Percentiles rank a stretch among this genome's conserved stretches.
Evolutionary conservation across 495 filamentous ascomycete species (phyloP).

Genomic region (Articulospora tetracladia): DNA sequence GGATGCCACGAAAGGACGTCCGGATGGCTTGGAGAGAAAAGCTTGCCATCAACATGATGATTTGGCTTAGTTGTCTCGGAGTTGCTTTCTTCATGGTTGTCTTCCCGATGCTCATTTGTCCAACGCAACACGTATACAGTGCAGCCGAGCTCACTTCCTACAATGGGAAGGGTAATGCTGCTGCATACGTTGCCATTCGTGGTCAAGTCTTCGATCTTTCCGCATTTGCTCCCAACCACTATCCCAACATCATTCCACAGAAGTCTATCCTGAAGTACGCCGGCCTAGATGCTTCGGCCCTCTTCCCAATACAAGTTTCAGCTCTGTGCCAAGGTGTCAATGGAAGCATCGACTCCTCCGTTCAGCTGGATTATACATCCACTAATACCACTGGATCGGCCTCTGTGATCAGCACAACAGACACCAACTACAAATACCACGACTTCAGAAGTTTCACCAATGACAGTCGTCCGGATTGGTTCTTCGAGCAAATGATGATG

Average conservation of each 20-base stretch:
- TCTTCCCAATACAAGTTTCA: conserved; percentile 95
- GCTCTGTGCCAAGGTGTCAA: conserved; percentile 78
- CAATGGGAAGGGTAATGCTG: conserved; percentile 63
- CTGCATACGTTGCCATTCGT: conserved; percentile 74
- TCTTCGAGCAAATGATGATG: conserved; percentile 74
- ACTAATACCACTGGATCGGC: conserved; percentile 70
- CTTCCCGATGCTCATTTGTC: conserved; percentile 87
- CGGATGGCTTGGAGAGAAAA: conserved; percentile 95
- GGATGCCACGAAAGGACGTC: conserved; percentile 92
- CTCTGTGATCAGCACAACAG: conserved; percentile 58
- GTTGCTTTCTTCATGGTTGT: conserved; percentile 84
- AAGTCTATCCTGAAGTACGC: conserved; percentile 72
- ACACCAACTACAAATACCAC: conserved; percentile 77
- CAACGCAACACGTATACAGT: conserved; percentile 83
- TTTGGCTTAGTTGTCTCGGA: conserved; percentile 81
- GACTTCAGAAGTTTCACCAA: conserved; percentile 87
- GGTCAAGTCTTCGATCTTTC: conserved; percentile 86
- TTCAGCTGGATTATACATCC: conserved; percentile 75
- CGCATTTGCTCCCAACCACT: conserved; percentile 71
- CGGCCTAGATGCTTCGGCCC: conserved; percentile 75
- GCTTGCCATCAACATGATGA: conserved; percentile 95
- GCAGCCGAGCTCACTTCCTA: conserved; percentile 67
- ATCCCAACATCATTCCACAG: conserved; percentile 68
- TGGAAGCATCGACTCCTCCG: conserved; percentile 61
- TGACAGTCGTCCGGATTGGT: conserved; percentile 86